Evolutionary conservation across 306 rosid species (phyloP).

Genomic region (Vigna reflexopilosa): DNA sequence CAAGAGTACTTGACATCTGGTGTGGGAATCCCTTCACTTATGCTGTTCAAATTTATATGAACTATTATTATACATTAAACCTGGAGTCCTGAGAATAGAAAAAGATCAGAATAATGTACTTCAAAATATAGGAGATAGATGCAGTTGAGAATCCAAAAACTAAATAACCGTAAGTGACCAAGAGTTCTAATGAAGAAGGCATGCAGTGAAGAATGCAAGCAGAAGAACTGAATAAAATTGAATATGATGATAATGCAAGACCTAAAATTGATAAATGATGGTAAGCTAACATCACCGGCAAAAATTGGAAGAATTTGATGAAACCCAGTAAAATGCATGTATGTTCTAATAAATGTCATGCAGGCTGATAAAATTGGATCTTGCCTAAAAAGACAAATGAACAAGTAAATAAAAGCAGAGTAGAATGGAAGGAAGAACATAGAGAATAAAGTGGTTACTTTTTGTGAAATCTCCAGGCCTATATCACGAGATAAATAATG

Average conservation of each 20-base stretch:
- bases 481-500: slow-evolving; percentile 52
- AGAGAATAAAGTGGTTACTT: slow-evolving; percentile 42
- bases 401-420: slow-evolving; percentile 6
- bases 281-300: slow-evolving; percentile 10
- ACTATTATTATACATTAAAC: slow-evolving; percentile 55
- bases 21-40: slow-evolving; percentile 62
- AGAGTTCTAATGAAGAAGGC: slow-evolving; percentile 28
- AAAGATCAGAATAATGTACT: slow-evolving; percentile 46
- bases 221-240: slow-evolving; percentile 20
- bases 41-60: slow-evolving; percentile 51
- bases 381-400: slow-evolving; percentile 10
- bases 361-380: slow-evolving; percentile 39
- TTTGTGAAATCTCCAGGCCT: slow-evolving; percentile 53
- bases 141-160: not conserved
- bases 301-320: slow-evolving; percentile 15
- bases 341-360: slow-evolving; percentile 40
- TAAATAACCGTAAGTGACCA: not conserved
- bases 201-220: slow-evolving; percentile 42
- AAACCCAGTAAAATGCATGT: slow-evolving; percentile 44
- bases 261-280: slow-evolving; percentile 4
- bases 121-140: slow-evolving; percentile 25
- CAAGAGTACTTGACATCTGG: slow-evolving; percentile 90
- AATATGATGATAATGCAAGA: slow-evolving; percentile 43
- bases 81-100: slow-evolving; percentile 55
- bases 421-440: slow-evolving; percentile 20